Evolutionary conservation across 192 early-diverging fungal genomes (phyloP).

Genomic region (Polychytrium aggregatum): DNA sequence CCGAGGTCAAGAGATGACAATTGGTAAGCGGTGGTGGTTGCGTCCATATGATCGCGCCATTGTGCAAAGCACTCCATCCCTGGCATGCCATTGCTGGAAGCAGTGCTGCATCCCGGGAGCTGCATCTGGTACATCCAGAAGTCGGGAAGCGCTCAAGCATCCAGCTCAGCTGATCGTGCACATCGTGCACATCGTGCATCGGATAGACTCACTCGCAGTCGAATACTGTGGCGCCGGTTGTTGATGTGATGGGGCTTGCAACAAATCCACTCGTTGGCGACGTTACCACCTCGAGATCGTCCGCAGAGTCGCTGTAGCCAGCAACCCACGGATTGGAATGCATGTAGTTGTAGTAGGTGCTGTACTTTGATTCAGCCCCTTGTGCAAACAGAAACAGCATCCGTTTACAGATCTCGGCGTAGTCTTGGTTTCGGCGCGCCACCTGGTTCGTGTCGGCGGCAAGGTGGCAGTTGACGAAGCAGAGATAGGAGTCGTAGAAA

Average conservation of each 20-base stretch:
- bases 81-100: no score
- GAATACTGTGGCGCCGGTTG: slow-evolving; percentile 15
- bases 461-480: slow-evolving; percentile 84
- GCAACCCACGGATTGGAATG: slow-evolving; percentile 31
- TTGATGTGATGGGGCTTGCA: slow-evolving; percentile 1
- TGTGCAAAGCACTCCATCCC: no score
- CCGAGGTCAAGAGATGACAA: no score
- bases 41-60: no score
- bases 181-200: background rate
- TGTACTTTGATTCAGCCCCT: slow-evolving; percentile 8
- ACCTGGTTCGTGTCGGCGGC: slow-evolving; percentile 70
- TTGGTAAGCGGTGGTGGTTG: no score
- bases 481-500: slow-evolving; percentile 66
- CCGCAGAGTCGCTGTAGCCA: slow-evolving; percentile 4
- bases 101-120: no score
- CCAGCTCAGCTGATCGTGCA: background rate
- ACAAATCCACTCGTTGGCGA: no score
- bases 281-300: background rate
- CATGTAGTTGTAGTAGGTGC: slow-evolving; percentile 21
- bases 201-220: slow-evolving; percentile 24
- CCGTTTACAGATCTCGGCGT: slow-evolving; percentile 66
- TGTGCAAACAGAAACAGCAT: slow-evolving; percentile 46
- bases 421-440: slow-evolving; percentile 84
- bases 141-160: no score
- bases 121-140: no score